A percentile compares a stretch with the other conserved stretches of the same genome.
phyloP scores from a whole-genome alignment of 169 alveolate genomes.

The Cryptosporidium felis region DNA sequence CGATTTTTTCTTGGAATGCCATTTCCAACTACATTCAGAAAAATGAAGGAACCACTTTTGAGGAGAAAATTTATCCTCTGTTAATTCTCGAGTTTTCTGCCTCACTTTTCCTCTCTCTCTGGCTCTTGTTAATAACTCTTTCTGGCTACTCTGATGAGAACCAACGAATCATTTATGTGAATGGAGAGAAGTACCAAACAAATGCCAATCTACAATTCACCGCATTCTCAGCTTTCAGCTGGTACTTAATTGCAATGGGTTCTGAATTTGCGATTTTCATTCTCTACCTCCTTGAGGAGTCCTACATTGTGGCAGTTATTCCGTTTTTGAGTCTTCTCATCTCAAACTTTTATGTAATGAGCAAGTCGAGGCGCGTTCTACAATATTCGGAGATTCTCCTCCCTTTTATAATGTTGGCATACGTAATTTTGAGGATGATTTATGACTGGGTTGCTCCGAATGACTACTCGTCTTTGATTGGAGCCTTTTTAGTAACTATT shows the following conservation, averaged over 20 bases:
- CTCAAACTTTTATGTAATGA: constrained; percentile 15
- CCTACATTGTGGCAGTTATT: constrained; percentile 31
- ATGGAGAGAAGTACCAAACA: constrained; percentile 4
- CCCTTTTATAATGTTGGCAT: constrained; percentile 35
- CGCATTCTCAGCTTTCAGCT: constrained; percentile 18
- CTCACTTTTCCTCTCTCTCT: constrained; percentile 14
- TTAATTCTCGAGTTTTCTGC: constrained; percentile 31
- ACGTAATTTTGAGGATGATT: constrained; percentile 26
- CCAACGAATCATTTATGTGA: constrained; percentile 15
- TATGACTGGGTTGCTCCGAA: constrained; percentile 51
- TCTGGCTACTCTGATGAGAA: constrained; percentile 43
- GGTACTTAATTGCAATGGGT: constrained; percentile 34
- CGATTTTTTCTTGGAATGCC: constrained; percentile 13
- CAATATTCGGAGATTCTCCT: constrained; percentile 38
- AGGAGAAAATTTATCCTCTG: constrained; percentile 26
- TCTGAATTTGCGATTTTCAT: constrained; percentile 49
- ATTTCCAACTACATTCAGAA: neutral
- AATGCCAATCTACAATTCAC: neutral
- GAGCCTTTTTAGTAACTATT: constrained; percentile 6
- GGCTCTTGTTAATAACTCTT: constrained; percentile 19
- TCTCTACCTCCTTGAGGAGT: constrained; percentile 9
- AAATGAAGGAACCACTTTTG: constrained; percentile 1
- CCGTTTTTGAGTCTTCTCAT: constrained; percentile 39
- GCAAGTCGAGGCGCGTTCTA: constrained; percentile 20
- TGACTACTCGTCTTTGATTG: constrained; percentile 18